Evolutionary conservation across 352 stramenopile species (phyloP).

Genomic region (Phytophthora quininea): DNA sequence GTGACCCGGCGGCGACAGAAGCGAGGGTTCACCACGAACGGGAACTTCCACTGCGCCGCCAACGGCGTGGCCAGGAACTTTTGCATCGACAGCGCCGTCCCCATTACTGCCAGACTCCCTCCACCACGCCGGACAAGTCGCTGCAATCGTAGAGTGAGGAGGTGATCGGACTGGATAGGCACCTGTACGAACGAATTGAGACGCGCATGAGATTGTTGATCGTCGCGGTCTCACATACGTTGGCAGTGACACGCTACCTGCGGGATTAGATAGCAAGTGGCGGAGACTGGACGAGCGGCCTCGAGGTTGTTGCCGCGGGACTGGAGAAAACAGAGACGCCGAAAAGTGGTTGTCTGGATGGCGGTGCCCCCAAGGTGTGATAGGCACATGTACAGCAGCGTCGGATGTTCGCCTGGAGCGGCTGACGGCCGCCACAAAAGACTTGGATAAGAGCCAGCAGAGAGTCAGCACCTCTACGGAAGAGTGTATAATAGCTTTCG

Average conservation of each 20-base stretch:
- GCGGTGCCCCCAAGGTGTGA: neutral
- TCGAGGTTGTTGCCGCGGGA: neutral
- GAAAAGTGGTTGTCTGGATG: too few relatives aligned
- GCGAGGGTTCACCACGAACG: conserved; percentile 47
- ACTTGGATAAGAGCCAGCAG: conserved; percentile 2
- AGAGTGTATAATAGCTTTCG: too few relatives aligned
- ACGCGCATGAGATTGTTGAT: neutral
- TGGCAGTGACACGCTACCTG: neutral
- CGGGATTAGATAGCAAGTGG: neutral
- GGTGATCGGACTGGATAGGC: conserved; percentile 7
- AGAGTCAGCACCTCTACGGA: conserved; percentile 1
- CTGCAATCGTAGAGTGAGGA: conserved; percentile 7
- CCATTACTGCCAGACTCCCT: conserved; percentile 13
- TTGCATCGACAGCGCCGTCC: conserved; percentile 31
- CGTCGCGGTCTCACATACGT: neutral
- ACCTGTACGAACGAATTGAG: neutral
- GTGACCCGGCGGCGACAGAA: conserved; percentile 42
- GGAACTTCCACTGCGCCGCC: conserved; percentile 47
- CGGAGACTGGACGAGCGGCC: neutral
- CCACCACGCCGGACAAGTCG: neutral
- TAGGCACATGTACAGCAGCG: neutral
- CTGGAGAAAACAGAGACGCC: neutral
- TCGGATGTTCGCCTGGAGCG: neutral
- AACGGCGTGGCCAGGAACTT: conserved; percentile 43
- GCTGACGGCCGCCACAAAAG: neutral